These are phyloP conservation scores for Cyberlindnera mrakii DNA, from an alignment of 805 yeast species.

Conservation along the genomic window DNA sequence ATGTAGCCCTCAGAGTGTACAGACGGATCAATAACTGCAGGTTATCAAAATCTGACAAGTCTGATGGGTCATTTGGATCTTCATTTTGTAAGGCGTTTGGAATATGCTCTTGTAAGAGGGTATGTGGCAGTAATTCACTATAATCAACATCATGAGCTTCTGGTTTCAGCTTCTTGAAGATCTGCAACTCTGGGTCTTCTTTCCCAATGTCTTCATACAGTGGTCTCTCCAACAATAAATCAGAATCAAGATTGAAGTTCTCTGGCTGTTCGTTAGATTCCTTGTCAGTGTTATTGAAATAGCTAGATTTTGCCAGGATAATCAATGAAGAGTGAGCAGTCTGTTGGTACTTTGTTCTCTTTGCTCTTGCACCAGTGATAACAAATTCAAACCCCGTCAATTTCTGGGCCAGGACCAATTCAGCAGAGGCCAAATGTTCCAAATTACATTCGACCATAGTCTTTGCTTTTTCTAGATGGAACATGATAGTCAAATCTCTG, in stretches of 20 bases:
- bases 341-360: constrained; percentile 77
- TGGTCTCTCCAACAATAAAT: constrained; percentile 70
- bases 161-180: constrained; percentile 30
- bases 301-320: constrained; percentile 56
- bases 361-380: constrained; percentile 84
- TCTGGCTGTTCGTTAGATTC: constrained; percentile 42
- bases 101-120: constrained; percentile 53
- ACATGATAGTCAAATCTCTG: constrained; percentile 38
- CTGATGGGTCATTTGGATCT: constrained; percentile 83
- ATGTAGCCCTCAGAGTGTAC: constrained; percentile 54
- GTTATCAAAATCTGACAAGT: constrained; percentile 60
- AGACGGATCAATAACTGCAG: constrained; percentile 69
- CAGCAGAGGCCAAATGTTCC: constrained; percentile 54
- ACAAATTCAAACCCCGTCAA: constrained; percentile 56
- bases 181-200: constrained; percentile 37
- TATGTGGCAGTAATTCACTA: constrained; percentile 54
- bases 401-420: constrained; percentile 49
- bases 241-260: constrained; percentile 62
- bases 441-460: constrained; percentile 54
- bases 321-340: constrained; percentile 67
- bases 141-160: constrained; percentile 31
- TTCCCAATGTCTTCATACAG: constrained; percentile 55
- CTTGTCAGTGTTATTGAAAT: constrained; percentile 23
- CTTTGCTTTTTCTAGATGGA: constrained; percentile 64
- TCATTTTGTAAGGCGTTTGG: constrained; percentile 46